Conservation (phyloP, 164 flowering plant genomes). For the Dillenia turbinata region DNA sequence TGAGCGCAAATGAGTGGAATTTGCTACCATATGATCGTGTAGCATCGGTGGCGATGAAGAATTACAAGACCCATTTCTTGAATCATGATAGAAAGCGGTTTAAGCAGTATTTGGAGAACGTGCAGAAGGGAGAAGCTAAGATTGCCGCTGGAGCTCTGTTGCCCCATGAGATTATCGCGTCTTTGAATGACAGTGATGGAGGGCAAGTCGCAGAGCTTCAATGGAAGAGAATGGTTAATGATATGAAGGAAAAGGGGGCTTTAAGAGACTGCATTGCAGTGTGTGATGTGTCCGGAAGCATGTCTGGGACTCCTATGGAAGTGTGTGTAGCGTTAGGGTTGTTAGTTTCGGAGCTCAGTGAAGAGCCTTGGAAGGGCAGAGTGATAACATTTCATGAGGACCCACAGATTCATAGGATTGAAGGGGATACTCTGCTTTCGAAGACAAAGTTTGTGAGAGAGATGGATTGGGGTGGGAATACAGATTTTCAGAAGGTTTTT, state of each 20-base stretch:
- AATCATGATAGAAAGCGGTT: conserved; percentile 27
- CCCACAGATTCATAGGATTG: conserved; percentile 35
- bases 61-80: conserved; percentile 22
- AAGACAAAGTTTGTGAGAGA: conserved; percentile 29
- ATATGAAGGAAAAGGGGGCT: conserved; percentile 35
- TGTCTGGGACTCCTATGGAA: conserved; percentile 49
- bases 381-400: conserved; percentile 43
- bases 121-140: conserved; percentile 29
- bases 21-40: conserved; percentile 33
- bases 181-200: conserved; percentile 17
- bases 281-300: conserved; percentile 53
- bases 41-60: conserved; percentile 38
- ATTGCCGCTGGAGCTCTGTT: conserved; percentile 46
- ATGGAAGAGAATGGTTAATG: conserved; percentile 33
- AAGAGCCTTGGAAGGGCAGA: conserved; percentile 63
- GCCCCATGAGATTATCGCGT: conserved; percentile 34
- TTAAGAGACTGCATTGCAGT: conserved; percentile 42
- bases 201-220: conserved; percentile 37
- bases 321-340: conserved; percentile 45
- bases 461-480: conserved; percentile 43
- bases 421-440: conserved; percentile 22
- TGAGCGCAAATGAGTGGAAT: conserved; percentile 25
- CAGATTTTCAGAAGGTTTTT: conserved; percentile 56
- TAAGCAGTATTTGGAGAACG: conserved; percentile 21
- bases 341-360: conserved; percentile 46